A percentile compares a stretch with the other conserved stretches of the same genome.
Conservation (phyloP, 495 filamentous ascomycete genomes). For the Penicillium daleae region DNA sequence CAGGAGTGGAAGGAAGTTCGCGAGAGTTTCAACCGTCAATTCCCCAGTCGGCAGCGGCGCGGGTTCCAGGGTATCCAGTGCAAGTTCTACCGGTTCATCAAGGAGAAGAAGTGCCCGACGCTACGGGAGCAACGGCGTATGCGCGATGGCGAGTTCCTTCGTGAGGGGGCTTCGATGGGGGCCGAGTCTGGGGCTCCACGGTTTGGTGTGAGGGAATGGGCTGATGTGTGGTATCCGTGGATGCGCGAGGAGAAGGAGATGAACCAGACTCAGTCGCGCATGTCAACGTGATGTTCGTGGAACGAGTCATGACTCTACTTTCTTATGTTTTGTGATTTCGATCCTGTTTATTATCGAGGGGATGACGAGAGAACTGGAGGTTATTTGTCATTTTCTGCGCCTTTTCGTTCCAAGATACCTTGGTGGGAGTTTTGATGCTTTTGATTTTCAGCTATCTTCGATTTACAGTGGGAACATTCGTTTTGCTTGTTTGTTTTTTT, state of each 20-base stretch:
- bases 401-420: slow-evolving; percentile 16
- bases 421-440: slow-evolving; percentile 12
- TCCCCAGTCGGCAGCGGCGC: slow-evolving; percentile 45
- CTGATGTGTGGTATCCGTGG: slow-evolving; percentile 49
- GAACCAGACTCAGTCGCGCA: slow-evolving; percentile 10
- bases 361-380: slow-evolving; percentile 1
- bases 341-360: slow-evolving; percentile 12
- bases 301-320: neutral
- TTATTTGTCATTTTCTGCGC: slow-evolving; percentile 9
- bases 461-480: neutral
- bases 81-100: slow-evolving; percentile 58
- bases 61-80: slow-evolving; percentile 58
- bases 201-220: slow-evolving; percentile 47
- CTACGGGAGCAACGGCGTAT: slow-evolving; percentile 49
- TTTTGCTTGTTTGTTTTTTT: neutral
- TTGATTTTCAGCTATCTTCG: neutral
- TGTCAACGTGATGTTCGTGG: slow-evolving; percentile 7
- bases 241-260: slow-evolving; percentile 37
- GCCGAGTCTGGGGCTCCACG: slow-evolving; percentile 27
- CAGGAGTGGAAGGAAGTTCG: slow-evolving; percentile 56
- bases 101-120: slow-evolving; percentile 52
- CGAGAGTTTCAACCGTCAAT: slow-evolving; percentile 54
- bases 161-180: slow-evolving; percentile 26
- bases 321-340: slow-evolving; percentile 14
- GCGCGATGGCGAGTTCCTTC: slow-evolving; percentile 50